These are phyloP conservation scores for Mariannaea elegans DNA, from an alignment of 2,329 filamentous ascomycete species.

Conservation along the genomic window DNA sequence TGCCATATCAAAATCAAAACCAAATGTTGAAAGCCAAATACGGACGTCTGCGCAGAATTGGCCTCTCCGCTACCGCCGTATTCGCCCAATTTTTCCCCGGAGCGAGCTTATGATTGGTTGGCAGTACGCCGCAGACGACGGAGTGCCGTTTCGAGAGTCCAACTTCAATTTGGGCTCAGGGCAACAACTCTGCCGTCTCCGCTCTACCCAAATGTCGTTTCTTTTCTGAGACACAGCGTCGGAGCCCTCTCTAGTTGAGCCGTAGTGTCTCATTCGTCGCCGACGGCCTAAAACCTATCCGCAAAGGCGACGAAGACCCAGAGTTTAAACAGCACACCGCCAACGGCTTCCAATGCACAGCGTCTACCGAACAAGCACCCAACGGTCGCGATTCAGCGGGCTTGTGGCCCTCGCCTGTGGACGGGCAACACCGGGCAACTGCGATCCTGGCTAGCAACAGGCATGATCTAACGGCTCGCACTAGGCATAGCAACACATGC, in stretches of 20 bases:
- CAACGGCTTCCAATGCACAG: not conserved
- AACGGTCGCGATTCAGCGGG: slow-evolving; percentile 9
- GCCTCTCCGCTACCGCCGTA: slow-evolving; percentile 1
- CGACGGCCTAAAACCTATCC: not conserved
- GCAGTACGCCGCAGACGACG: slow-evolving; percentile 16
- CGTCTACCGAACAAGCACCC: not conserved
- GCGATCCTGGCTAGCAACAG: slow-evolving; percentile 9
- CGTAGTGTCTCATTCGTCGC: slow-evolving; percentile 11
- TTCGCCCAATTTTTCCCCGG: slow-evolving; percentile 1
- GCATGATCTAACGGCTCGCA: slow-evolving; percentile 14
- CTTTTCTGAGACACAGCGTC: slow-evolving; percentile 9
- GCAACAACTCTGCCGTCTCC: slow-evolving; percentile 18
- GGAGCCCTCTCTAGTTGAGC: slow-evolving; percentile 12
- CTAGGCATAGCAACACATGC: not conserved
- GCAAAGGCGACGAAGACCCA: not conserved
- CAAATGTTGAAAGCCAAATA: slow-evolving; percentile 6
- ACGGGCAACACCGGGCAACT: slow-evolving; percentile 22
- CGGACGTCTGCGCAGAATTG: slow-evolving; percentile 9
- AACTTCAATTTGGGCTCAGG: slow-evolving; percentile 9
- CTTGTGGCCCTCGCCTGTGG: slow-evolving; percentile 13
- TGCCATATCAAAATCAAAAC: slow-evolving; percentile 8
- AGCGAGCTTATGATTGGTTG: slow-evolving; percentile 3
- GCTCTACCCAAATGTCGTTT: slow-evolving; percentile 7
- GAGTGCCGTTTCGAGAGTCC: slow-evolving; percentile 1
- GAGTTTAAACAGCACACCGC: slow-evolving; percentile 11